Evolutionary conservation across 495 filamentous ascomycete genomes (phyloP).

Genomic region (Endocarpon pusillum): DNA sequence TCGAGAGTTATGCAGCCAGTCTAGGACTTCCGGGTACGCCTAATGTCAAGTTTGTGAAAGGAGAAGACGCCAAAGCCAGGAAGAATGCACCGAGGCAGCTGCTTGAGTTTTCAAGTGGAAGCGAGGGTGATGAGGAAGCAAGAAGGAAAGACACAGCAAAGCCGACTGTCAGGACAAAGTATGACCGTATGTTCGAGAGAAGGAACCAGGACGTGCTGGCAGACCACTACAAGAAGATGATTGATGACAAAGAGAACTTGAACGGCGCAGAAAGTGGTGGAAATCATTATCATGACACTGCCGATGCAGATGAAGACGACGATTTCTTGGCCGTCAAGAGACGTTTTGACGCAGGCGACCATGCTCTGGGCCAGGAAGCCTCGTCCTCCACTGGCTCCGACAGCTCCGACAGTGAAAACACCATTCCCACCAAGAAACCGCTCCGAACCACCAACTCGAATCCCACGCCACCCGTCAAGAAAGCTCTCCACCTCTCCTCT

Average conservation of each 20-base stretch:
- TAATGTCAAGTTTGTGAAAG: conserved; percentile 80
- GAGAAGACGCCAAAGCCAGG: conserved; percentile 61
- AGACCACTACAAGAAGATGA: conserved; percentile 73
- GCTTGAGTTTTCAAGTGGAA: conserved; percentile 28
- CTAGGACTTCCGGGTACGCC: conserved; percentile 81
- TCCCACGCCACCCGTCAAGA: conserved; percentile 16
- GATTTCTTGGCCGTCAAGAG: conserved; percentile 86
- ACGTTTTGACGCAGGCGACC: conserved; percentile 41
- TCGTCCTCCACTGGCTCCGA: conserved; percentile 14
- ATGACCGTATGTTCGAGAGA: conserved; percentile 92
- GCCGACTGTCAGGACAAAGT: conserved; percentile 63
- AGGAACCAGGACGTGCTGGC: conserved; percentile 90
- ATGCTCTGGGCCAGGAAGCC: conserved; percentile 15
- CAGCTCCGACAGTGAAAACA: not conserved
- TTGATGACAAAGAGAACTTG: conserved; percentile 31
- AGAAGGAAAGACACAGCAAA: conserved; percentile 41
- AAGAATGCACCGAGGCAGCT: conserved; percentile 67
- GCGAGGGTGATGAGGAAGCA: conserved; percentile 37
- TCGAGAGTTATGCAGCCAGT: conserved; percentile 74
- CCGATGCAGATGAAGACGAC: conserved; percentile 42
- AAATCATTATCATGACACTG: not conserved
- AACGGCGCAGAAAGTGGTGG: conserved; percentile 21
- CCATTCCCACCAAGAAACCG: not conserved
- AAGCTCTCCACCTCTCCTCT: conserved; percentile 26
- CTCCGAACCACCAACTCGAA: conserved; percentile 1